Evolutionary conservation across 108 stramenopile species (phyloP).

Genomic region (Phaeodactylum tricornutum): DNA sequence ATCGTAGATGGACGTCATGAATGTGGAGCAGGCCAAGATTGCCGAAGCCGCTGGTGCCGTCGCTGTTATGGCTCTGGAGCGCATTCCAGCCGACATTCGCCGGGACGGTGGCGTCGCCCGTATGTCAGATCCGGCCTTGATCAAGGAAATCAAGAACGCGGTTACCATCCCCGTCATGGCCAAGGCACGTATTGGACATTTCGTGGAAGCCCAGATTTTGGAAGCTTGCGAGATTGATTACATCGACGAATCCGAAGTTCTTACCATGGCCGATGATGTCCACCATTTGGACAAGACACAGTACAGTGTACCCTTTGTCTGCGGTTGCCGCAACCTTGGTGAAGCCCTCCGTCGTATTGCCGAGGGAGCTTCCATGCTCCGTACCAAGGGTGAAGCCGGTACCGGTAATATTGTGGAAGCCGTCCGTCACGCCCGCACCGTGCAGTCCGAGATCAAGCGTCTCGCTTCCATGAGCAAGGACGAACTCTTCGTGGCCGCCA

Average conservation of each 20-base stretch:
- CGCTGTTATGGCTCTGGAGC: conserved; percentile 99
- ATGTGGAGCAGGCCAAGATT: conserved; percentile 91
- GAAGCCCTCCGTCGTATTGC: conserved; percentile 95
- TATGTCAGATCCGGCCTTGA: conserved; percentile 96
- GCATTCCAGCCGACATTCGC: conserved; percentile 99
- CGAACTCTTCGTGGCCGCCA: conserved; percentile 96
- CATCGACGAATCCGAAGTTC: conserved; percentile 97
- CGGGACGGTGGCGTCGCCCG: conserved; percentile 97
- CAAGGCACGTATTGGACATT: conserved; percentile 98
- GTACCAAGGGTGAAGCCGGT: conserved; percentile 99
- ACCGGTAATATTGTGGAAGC: conserved; percentile 93
- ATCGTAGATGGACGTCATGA: conserved; percentile 97
- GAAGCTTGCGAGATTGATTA: conserved; percentile 97
- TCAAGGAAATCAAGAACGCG: conserved; percentile 96
- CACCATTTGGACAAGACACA: conserved; percentile 98
- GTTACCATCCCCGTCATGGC: conserved; percentile 99
- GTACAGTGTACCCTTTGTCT: conserved; percentile 98
- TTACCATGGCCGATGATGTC: conserved; percentile 99
- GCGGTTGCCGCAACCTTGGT: conserved; percentile 97
- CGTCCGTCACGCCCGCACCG: conserved; percentile 18
- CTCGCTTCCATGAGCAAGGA: conserved; percentile 86
- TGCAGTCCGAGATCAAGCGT: conserved; percentile 45
- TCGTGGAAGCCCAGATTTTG: conserved; percentile 98
- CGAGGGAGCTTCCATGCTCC: conserved; percentile 97
- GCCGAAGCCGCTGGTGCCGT: conserved; percentile 98